Evolutionary conservation across 2,329 filamentous ascomycete species (phyloP).

Genomic region (Neophaeococcomyces mojaviensis): DNA sequence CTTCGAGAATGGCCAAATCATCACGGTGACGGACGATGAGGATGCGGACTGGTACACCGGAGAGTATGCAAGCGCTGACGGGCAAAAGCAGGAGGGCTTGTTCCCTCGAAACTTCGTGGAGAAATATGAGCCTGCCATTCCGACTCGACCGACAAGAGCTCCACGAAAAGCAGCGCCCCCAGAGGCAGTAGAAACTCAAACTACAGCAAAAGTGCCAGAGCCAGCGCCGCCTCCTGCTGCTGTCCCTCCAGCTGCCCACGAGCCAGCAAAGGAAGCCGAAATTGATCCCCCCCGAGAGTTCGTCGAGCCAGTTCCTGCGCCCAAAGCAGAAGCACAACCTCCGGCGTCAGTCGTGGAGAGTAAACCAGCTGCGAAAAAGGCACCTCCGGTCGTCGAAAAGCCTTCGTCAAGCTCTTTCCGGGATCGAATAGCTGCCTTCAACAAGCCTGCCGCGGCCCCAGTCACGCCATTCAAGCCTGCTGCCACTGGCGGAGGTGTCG

Average conservation of each 20-base stretch:
- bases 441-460: constrained; percentile 77
- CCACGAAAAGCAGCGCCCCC: constrained; percentile 57
- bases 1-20: constrained; percentile 78
- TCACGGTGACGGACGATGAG: constrained; percentile 87
- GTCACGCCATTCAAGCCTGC: constrained; percentile 83
- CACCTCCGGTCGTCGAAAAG: constrained; percentile 60
- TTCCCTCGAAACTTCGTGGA: constrained; percentile 98
- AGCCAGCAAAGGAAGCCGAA: constrained; percentile 21
- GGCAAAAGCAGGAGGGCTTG: constrained; percentile 72
- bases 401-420: constrained; percentile 72
- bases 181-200: constrained; percentile 30
- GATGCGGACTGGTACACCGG: constrained; percentile 75
- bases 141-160: constrained; percentile 68
- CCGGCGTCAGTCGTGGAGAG: constrained; percentile 24
- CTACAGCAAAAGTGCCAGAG: constrained; percentile 28
- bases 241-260: constrained; percentile 23
- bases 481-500: constrained; percentile 49
- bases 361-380: constrained; percentile 3
- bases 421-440: constrained; percentile 95
- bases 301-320: constrained; percentile 8
- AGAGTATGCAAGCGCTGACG: constrained; percentile 60
- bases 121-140: constrained; percentile 83
- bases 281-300: constrained; percentile 10
- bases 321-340: constrained; percentile 24
- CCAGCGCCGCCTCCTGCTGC: constrained; percentile 25